phyloP scores from a whole-genome alignment of 106 monocot genomes.

The Dendrobium catenatum region DNA sequence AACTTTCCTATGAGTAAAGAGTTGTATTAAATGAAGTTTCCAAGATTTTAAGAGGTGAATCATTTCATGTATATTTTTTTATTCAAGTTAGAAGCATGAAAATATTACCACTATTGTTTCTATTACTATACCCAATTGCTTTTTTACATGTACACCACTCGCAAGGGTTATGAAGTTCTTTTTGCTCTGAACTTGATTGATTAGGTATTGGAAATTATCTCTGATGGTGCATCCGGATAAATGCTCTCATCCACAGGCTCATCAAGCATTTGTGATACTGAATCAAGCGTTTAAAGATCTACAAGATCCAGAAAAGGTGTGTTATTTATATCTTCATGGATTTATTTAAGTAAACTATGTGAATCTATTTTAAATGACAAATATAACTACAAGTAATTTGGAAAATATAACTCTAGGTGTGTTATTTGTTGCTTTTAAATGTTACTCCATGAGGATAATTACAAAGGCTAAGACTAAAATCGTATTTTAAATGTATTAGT shows the following conservation, averaged over 20 bases:
- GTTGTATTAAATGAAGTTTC: neutral
- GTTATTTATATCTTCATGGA: neutral
- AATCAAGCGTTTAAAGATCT: constrained; percentile 92
- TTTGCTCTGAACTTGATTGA: constrained; percentile 10
- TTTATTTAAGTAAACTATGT: no score
- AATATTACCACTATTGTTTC: neutral
- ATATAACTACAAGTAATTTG: no score
- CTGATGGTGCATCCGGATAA: constrained; percentile 99
- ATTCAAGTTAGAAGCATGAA: neutral
- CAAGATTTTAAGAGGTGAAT: neutral
- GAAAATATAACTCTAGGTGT: no score
- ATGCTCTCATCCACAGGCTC: constrained; percentile 92
- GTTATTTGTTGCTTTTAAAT: no score
- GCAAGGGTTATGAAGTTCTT: neutral
- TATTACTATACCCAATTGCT: neutral
- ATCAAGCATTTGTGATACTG: constrained; percentile 86
- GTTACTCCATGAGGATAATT: no score
- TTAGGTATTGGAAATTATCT: constrained; percentile 95
- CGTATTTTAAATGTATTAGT: no score
- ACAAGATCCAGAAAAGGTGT: constrained; percentile 88
- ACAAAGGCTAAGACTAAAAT: no score
- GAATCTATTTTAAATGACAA: no score
- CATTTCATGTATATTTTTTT: neutral
- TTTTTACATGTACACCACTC: neutral
- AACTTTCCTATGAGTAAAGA: neutral